phyloP scores from a whole-genome alignment of 2,329 filamentous ascomycete species.

The Penicillium sp. region DNA sequence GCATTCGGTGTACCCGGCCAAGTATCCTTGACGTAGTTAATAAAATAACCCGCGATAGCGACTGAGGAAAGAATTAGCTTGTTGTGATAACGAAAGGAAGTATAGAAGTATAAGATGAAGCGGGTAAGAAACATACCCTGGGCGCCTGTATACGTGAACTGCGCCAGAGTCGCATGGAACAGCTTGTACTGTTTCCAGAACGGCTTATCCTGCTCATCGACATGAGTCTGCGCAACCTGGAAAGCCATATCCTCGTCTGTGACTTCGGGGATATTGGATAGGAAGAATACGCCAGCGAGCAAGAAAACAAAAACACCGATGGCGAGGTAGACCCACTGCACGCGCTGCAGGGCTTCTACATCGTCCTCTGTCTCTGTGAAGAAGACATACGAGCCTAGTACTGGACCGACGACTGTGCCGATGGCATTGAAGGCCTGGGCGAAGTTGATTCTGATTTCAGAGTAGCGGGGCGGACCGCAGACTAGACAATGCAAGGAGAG shows the following conservation, averaged over 20 bases:
- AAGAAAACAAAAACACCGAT: constrained; percentile 71
- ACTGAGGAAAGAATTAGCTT: constrained; percentile 32
- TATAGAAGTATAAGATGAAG: background rate
- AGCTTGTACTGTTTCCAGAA: constrained; percentile 70
- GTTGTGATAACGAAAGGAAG: background rate
- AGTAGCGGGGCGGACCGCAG: constrained; percentile 72
- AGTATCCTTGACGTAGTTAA: constrained; percentile 69
- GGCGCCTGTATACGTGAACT: constrained; percentile 78
- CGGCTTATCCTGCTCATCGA: constrained; percentile 58
- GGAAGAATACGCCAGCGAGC: constrained; percentile 65
- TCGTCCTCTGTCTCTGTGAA: constrained; percentile 64
- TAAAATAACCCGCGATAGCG: constrained; percentile 61
- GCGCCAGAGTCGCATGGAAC: constrained; percentile 72
- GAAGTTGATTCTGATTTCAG: constrained; percentile 74
- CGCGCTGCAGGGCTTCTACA: constrained; percentile 60
- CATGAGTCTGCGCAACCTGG: constrained; percentile 58
- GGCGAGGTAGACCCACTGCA: constrained; percentile 80
- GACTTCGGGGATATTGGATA: constrained; percentile 69
- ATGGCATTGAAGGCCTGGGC: constrained; percentile 77
- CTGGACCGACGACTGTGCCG: constrained; percentile 70
- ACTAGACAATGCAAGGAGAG: constrained; percentile 44
- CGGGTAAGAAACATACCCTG: constrained; percentile 52
- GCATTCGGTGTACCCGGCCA: constrained; percentile 55
- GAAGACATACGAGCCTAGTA: constrained; percentile 71
- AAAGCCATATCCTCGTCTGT: constrained; percentile 68